Base-by-base conservation (phyloP, 768 basidiomycete species). In the Chlorophyllum brunneum region DNA sequence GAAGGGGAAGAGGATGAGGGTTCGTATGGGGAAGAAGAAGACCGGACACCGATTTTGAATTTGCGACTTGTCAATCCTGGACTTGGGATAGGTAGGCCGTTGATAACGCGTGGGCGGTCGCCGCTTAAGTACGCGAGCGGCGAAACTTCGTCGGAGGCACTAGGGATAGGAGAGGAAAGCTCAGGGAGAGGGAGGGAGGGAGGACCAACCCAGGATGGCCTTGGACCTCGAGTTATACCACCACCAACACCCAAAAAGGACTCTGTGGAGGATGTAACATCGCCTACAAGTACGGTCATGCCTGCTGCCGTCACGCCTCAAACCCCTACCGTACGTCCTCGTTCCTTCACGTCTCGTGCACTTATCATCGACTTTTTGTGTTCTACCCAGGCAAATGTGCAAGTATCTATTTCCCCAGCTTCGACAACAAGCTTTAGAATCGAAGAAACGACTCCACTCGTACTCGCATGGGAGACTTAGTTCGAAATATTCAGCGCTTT, bases 11-110 rank as follows among this genome's bases (percentile, higher is more conserved):
- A 2, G 1, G 42, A 29, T 18, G 46, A 51, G 33, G 40, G 51
- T 44, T 24, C 22, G 22, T 31, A 2, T 9, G 48, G 41, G 13
- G 44, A 54, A 24, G 31, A 29, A 11, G 20, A 26, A 1, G 30
- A 30, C 11, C 43, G 51, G 9, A 46, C 49, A 5, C 60, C 59
- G 4, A 63, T 64, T 6, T 58, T 66, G 4, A 63, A 61, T 7
- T 58, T 66, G 8, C 61, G 63, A 3, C 59, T 68, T 9, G 60
- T 68, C 5, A 59, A 58, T 1, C 55, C 63, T 4, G 54, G 55
- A 1, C 59, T 63, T 11, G 43, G 57, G 8, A 37, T 48, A 7
- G 24, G n/a, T 43, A 26, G 24, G 6, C 51, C 33, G 8, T 6
- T 33, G 1, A n/a, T 44, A 5, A 22, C 61, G 2, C 57, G 54